Percentiles rank a stretch among this genome's conserved stretches.
These are phyloP conservation scores for Phytophthora nicotianae DNA, from an alignment of 352 stramenopile species.

Conservation along the genomic window DNA sequence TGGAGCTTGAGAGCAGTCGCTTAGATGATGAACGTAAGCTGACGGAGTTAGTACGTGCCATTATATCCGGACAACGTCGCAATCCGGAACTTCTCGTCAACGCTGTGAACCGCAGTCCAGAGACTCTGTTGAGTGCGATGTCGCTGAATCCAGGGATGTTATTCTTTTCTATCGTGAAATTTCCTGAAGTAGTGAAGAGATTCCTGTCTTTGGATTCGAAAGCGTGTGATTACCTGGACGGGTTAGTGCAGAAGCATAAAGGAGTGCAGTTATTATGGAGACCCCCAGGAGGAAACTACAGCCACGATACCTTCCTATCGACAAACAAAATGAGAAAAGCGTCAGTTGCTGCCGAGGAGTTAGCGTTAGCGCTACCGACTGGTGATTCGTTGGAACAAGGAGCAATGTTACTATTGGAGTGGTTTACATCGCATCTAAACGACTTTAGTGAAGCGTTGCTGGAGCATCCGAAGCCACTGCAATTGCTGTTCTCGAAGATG, in stretches of 20 bases:
- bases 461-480: constrained; percentile 57
- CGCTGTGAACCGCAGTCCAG: constrained; percentile 64
- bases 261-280: constrained; percentile 73
- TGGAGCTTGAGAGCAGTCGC: constrained; percentile 28
- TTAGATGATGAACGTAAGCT: constrained; percentile 35
- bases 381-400: constrained; percentile 25
- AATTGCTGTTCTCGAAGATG: constrained; percentile 71
- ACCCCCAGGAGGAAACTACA: constrained; percentile 7
- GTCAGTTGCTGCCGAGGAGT: constrained; percentile 23
- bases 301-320: constrained; percentile 13
- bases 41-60: constrained; percentile 41
- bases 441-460: constrained; percentile 63
- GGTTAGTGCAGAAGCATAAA: constrained; percentile 50
- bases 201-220: constrained; percentile 71
- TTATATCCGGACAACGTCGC: constrained; percentile 62
- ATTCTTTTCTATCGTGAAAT: constrained; percentile 74
- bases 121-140: constrained; percentile 69
- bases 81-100: constrained; percentile 64
- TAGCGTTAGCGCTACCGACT: constrained; percentile 15
- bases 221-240: constrained; percentile 59
- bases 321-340: constrained; percentile 11
- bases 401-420: constrained; percentile 49
- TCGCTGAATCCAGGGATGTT: constrained; percentile 71
- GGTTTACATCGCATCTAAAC: constrained; percentile 59
- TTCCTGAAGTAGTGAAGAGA: constrained; percentile 60